These are phyloP conservation scores for Candida loeiensis DNA, from an alignment of 805 yeast species.

Conservation along the genomic window DNA sequence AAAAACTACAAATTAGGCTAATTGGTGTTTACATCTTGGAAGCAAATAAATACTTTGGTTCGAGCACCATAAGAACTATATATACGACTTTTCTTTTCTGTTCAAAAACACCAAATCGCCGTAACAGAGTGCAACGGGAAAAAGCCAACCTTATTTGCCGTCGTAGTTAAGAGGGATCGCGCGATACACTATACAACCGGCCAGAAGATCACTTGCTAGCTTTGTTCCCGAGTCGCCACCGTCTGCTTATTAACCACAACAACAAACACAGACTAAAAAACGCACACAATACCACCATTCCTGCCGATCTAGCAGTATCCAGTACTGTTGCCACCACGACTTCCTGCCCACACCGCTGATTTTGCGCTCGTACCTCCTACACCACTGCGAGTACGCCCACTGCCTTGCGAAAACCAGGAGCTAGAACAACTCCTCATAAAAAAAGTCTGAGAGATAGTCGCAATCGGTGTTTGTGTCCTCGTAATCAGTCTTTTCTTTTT, in stretches of 20 bases:
- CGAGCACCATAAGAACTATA: neutral
- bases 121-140: slow-evolving; percentile 2
- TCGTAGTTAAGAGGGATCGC: neutral
- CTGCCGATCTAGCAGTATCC: neutral
- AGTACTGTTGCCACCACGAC: too few species aligned
- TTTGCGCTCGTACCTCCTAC: too few species aligned
- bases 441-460: too few species aligned
- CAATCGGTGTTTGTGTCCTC: neutral
- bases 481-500: slow-evolving; percentile 2
- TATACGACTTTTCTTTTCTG: slow-evolving; percentile 1
- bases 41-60: neutral
- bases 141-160: neutral
- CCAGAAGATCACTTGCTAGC: neutral
- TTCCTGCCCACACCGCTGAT: too few species aligned
- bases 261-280: neutral
- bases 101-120: neutral
- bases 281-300: neutral
- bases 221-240: neutral
- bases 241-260: neutral
- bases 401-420: too few species aligned
- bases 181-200: neutral
- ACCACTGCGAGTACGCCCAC: too few species aligned
- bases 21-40: slow-evolving; percentile 1
- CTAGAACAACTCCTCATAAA: too few species aligned
- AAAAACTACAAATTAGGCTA: neutral